Percentiles rank a stretch among this genome's conserved stretches.
These are phyloP conservation scores for Ajuga reptans DNA, from an alignment of 305 asterid genomes.

Conservation along the genomic window DNA sequence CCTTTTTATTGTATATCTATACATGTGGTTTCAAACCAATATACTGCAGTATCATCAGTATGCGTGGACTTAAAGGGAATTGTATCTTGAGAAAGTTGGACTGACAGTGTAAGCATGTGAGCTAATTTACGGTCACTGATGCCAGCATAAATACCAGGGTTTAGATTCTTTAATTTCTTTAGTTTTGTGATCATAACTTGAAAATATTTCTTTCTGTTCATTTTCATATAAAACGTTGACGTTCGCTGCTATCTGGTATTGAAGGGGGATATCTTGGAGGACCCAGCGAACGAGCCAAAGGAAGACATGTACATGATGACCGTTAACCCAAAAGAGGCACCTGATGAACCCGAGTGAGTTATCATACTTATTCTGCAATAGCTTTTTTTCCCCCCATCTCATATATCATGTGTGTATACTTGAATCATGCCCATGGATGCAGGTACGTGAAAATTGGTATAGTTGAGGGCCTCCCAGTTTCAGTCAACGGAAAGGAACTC, in stretches of 20 bases:
- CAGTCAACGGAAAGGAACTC: constrained; percentile 58
- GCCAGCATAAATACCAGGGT: neutral
- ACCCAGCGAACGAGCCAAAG: constrained; percentile 87
- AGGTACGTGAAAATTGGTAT: constrained; percentile 77
- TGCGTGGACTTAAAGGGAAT: neutral
- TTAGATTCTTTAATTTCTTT: neutral
- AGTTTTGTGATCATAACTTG: neutral
- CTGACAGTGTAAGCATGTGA: neutral
- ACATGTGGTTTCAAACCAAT: neutral
- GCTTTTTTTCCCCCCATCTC: neutral
- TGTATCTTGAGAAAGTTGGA: neutral
- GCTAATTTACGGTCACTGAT: neutral
- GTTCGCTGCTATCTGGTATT: neutral
- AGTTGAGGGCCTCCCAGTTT: constrained; percentile 65
- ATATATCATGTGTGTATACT: neutral
- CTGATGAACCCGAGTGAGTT: constrained; percentile 75
- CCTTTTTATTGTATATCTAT: neutral
- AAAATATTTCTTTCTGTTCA: neutral
- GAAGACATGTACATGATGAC: constrained; percentile 92
- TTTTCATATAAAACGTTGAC: neutral
- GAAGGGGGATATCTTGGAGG: constrained; percentile 86
- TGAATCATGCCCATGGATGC: no score
- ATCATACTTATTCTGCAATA: neutral
- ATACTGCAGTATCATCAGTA: neutral
- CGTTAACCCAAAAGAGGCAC: constrained; percentile 75